Percentiles rank a stretch among this genome's conserved stretches.
Evolutionary conservation across 305 asterid species (phyloP).

Genomic region (Andrographis paniculata): DNA sequence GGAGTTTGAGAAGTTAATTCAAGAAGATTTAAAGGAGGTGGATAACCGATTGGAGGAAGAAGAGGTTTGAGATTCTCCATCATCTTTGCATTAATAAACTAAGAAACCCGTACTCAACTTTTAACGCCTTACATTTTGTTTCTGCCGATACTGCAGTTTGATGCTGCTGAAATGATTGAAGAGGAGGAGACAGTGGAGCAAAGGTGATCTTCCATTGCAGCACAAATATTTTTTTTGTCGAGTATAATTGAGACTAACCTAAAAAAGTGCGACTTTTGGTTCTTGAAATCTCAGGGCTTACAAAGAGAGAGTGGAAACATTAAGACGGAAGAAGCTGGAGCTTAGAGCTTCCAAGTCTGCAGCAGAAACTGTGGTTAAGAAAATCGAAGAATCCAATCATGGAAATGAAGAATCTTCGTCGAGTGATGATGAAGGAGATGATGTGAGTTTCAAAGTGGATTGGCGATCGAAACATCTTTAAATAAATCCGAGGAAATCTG

Average conservation of each 20-base stretch:
- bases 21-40: conserved; percentile 63
- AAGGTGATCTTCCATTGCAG: conserved; percentile 34
- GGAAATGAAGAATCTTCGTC: too few relatives aligned
- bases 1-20: conserved; percentile 88
- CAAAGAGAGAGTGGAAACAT: conserved; percentile 59
- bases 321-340: conserved; percentile 64
- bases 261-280: conserved; percentile 9
- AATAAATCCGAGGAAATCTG: too few relatives aligned
- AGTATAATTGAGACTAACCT: conserved; percentile 17
- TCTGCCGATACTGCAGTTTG: conserved; percentile 44
- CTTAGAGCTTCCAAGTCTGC: conserved; percentile 43
- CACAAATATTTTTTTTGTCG: conserved; percentile 3
- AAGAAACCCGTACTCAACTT: conserved; percentile 6
- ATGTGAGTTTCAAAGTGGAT: conserved; percentile 52
- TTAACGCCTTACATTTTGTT: conserved; percentile 15
- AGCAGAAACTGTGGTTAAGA: too few relatives aligned
- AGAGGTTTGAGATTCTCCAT: conserved; percentile 42
- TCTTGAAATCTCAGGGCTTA: conserved; percentile 40
- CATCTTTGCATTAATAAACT: conserved; percentile 10
- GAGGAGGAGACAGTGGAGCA: conserved; percentile 82
- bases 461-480: conserved; percentile 90
- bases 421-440: conserved; percentile 58
- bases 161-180: conserved; percentile 90
- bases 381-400: conserved; percentile 28
- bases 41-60: conserved; percentile 95